Evolutionary conservation across 2,329 filamentous ascomycete species (phyloP), one percentile per base, ranked within the genome.

Genomic region (Aureobasidium sp.): DNA sequence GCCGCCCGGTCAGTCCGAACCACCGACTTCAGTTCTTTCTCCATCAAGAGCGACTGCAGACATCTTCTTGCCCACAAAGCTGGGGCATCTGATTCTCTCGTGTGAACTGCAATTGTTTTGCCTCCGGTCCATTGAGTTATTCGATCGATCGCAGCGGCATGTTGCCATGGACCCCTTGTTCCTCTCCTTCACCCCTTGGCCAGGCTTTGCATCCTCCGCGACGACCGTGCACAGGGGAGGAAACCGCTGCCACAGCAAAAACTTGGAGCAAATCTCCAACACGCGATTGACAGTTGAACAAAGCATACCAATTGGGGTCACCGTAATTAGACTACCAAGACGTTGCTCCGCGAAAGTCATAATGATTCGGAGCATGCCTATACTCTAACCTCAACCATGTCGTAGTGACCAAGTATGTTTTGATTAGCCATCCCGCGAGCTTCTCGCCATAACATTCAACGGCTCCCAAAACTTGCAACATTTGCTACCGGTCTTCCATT

Each of bases 131-230:
- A 21, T 41, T 5, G 45, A 48, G 45, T 32, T 3, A 3, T 16
- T 34, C 54, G 54, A 58, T 58, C 54, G 54, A 58, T 58, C 30
- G 29, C 25, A 13, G 30, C 53, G 39, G 53, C 50, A 45, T 57
- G 53, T 57, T 57, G 54, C 54, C 29, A 58, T 58, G 54, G 39
- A 39, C 54, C 54, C 54, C 54, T 58, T 37, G 41, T 37, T 25
- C 21, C 9, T 57, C 39, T 21, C 44, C 29, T 36, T 21, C 21
- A 21, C 54, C 54, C 54, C 42, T 58, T 58, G 34, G 54, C 54
- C 42, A 48, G 54, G 54, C 54, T 58, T 57, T 57, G 53, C 21
- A 44, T 57, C 53, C 53, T 57, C 36, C 41, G 41, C 29, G 53
- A 57, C 27, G 41, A 57, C 53, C 54, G 54, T 58, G 54, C 54